phyloP scores from a whole-genome alignment of 371 early-diverging fungal genomes.

The Circinella umbellata region DNA sequence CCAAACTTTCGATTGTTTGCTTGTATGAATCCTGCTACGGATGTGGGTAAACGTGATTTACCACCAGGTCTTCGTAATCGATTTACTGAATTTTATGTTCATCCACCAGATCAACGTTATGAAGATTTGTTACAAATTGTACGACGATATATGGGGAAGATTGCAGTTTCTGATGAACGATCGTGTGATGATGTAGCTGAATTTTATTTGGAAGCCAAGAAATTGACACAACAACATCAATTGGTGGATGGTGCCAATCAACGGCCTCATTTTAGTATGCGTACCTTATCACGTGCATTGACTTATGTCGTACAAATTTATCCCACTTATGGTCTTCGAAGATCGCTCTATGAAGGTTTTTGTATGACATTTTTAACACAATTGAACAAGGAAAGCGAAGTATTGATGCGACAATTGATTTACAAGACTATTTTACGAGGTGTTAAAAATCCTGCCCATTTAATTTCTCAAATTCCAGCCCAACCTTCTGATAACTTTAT shows the following conservation, averaged over 20 bases:
- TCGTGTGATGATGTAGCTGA: slow-evolving; percentile 78
- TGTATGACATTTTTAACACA: slow-evolving; percentile 96
- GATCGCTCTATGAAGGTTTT: slow-evolving; percentile 92
- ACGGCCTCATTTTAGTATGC: slow-evolving; percentile 91
- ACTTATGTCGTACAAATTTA: slow-evolving; percentile 80
- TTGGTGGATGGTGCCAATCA: slow-evolving; percentile 93
- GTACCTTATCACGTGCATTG: slow-evolving; percentile 93
- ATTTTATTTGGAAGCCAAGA: slow-evolving; percentile 86
- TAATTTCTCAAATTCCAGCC: slow-evolving; percentile 71
- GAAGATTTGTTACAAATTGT: slow-evolving; percentile 89
- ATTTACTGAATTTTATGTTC: slow-evolving; percentile 95
- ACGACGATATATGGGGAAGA: slow-evolving; percentile 69
- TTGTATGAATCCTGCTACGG: slow-evolving; percentile 99
- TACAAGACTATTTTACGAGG: slow-evolving; percentile 66
- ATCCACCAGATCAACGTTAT: slow-evolving; percentile 83
- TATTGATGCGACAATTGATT: slow-evolving; percentile 63
- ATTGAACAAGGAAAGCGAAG: slow-evolving; percentile 77
- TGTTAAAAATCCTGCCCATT: slow-evolving; percentile 62
- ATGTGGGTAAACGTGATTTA: slow-evolving; percentile 97
- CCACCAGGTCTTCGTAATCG: slow-evolving; percentile 91
- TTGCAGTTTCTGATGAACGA: slow-evolving; percentile 66
- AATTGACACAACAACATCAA: slow-evolving; percentile 68
- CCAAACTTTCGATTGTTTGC: slow-evolving; percentile 97
- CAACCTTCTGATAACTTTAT: slow-evolving; percentile 69
- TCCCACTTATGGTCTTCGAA: slow-evolving; percentile 75